Base-by-base conservation (phyloP, 1,139 yeast genomes). In the Blastobotrys buckinghamii region DNA sequence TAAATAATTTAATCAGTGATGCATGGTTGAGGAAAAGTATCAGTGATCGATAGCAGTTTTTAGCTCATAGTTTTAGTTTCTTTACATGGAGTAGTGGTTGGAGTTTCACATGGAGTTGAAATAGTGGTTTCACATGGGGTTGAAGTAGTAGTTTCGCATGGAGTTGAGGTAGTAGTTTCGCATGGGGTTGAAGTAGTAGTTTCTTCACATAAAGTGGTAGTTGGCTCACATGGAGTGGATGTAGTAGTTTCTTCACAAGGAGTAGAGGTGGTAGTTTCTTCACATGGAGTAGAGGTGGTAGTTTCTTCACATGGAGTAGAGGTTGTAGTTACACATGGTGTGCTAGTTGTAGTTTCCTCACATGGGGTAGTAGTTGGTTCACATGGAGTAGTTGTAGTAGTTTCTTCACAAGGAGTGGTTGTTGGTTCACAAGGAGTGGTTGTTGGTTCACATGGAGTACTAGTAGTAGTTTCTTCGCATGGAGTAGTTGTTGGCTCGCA, bases 231-330 rank as follows among this genome's bases (percentile, higher is more conserved):
- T 5, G 17, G 20, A 26, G 42, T 24, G n/a, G 32, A 6, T 5
- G 42, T 39, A 34, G 42, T 39, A 5, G 34, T 24, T n/a, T 13
- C 42, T 16, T 17, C 19, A n/a, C 34, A 19, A 39, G 42, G 32
- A 26, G 32, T 13, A 26, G 42, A n/a, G n/a, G n/a, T 39, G 12
- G 32, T n/a, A 4, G 42, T 24, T 20, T 22, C 24, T 22, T 37
- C 16, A 24, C 37, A 41, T 12, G 37, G 44, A 30, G 44, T 27
- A 32, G 40, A 27, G 13, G 40, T 37, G 40, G 40, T 37, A 37
- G 44, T 41, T 35, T 19, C 27, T 20, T 20, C 40, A 20, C 26
- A 20, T 12, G 40, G 40, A 37, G 40, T 16, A n/a, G 39, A 6
- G 8, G 35, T 37, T 37, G 40, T 3, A n/a, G 40, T 37, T 6